Conservation (phyloP, 108 stramenopile species). For the Stephanodiscus triporus region DNA sequence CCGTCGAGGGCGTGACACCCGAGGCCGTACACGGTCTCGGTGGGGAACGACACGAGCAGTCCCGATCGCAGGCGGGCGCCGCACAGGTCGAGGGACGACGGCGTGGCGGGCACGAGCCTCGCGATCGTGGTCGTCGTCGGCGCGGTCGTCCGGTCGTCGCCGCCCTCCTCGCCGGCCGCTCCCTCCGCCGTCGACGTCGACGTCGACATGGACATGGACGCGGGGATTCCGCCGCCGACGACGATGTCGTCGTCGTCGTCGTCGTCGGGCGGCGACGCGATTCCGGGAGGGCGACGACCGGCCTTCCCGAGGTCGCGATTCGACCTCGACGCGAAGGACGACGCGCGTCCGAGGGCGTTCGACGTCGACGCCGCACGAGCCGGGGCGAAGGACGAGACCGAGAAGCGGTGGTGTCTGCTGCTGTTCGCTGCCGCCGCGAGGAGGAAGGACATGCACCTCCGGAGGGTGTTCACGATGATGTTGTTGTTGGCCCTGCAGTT, state of each 20-base stretch:
- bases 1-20: slow-evolving; percentile 95
- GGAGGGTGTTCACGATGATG: not conserved
- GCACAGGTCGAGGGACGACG: slow-evolving; percentile 54
- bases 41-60: slow-evolving; percentile 86
- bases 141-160: too few species aligned
- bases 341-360: too few species aligned
- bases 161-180: not conserved
- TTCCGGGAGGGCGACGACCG: too few species aligned
- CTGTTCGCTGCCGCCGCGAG: not conserved
- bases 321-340: too few species aligned
- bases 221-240: not conserved
- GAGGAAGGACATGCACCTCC: not conserved
- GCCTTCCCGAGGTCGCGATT: too few species aligned
- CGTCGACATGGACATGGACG: too few species aligned
- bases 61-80: slow-evolving; percentile 73
- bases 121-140: slow-evolving; percentile 10
- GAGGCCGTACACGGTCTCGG: slow-evolving; percentile 99
- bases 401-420: not conserved
- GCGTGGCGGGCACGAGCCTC: slow-evolving; percentile 40
- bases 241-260: not conserved
- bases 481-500: too few species aligned
- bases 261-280: not conserved
- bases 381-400: too few species aligned
- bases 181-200: not conserved
- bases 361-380: too few species aligned